A percentile compares a stretch with the other conserved stretches of the same genome.
phyloP scores from a whole-genome alignment of 441 rosid genomes.

The Gossypium davidsonii region DNA sequence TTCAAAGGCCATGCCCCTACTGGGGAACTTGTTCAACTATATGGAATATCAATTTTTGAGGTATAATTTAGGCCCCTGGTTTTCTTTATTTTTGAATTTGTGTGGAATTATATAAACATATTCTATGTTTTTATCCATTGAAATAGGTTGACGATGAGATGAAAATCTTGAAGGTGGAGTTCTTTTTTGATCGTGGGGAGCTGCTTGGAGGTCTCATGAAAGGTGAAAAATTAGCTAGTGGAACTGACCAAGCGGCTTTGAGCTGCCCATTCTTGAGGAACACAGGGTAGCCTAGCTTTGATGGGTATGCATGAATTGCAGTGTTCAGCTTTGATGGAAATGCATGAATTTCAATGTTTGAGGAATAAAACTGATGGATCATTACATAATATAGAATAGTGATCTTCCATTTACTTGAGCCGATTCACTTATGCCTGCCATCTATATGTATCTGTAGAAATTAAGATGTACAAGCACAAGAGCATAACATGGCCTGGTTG shows the following conservation, averaged over 20 bases:
- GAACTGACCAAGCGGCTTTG: constrained; percentile 21
- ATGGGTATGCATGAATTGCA: not conserved
- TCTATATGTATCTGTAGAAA: not conserved
- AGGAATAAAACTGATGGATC: not conserved
- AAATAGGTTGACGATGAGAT: constrained; percentile 39
- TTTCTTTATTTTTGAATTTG: not conserved
- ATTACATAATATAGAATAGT: not conserved
- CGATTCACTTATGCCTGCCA: not conserved
- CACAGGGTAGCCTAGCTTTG: constrained; percentile 24
- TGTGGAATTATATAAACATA: not conserved
- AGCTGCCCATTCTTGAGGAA: constrained; percentile 43
- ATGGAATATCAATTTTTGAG: constrained; percentile 39
- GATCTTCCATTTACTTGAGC: not conserved
- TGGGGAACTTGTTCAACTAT: constrained; percentile 40
- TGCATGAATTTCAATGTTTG: not conserved
- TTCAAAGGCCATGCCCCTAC: constrained; percentile 52
- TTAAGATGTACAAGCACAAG: not conserved
- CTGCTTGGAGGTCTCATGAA: constrained; percentile 50
- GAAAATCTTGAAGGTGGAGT: constrained; percentile 47
- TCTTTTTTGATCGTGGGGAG: constrained; percentile 40
- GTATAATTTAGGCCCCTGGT: constrained; percentile 7
- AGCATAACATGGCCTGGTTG: not conserved
- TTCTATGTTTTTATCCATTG: not conserved
- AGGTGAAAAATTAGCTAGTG: constrained; percentile 17
- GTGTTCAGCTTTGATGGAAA: not conserved